Conservation (phyloP, 2,329 filamentous ascomycete species). For the Paraphoma chrysanthemicola region DNA sequence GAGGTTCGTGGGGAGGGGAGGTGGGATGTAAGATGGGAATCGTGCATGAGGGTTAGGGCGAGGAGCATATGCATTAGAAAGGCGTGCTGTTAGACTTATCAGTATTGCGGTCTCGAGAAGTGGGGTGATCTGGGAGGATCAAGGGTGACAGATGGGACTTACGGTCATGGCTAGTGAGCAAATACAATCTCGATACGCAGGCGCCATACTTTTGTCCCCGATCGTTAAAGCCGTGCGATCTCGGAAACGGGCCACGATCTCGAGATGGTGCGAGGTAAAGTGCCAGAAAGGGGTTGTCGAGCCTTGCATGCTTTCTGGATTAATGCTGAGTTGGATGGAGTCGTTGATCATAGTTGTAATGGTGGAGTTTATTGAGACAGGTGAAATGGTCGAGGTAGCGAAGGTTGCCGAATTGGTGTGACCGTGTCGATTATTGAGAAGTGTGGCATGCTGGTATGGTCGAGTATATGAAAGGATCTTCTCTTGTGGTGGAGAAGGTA, state of each 20-base stretch:
- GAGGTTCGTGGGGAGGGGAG: conserved; percentile 17
- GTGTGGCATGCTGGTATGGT: neutral
- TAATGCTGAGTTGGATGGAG: conserved; percentile 6
- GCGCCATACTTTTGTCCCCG: conserved; percentile 38
- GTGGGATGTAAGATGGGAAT: conserved; percentile 51
- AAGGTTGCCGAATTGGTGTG: neutral
- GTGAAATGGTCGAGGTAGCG: conserved; percentile 2
- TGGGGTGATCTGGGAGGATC: no score
- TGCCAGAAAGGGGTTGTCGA: conserved; percentile 12
- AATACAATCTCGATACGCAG: conserved; percentile 47
- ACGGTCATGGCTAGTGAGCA: conserved; percentile 52
- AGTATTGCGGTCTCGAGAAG: conserved; percentile 1
- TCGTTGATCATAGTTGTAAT: conserved; percentile 21
- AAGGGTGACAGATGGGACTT: conserved; percentile 15
- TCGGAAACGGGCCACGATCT: conserved; percentile 53
- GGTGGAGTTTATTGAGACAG: conserved; percentile 19
- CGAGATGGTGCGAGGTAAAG: conserved; percentile 26
- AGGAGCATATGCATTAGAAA: conserved; percentile 64
- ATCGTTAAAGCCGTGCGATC: conserved; percentile 53
- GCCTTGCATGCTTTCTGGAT: neutral
- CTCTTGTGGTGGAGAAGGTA: neutral
- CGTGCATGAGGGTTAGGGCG: conserved; percentile 61
- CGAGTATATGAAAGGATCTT: neutral
- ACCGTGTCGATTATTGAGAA: neutral
- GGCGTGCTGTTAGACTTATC: conserved; percentile 47